phyloP scores from a whole-genome alignment of 805 yeast genomes.

The Saccharomycopsis vini region DNA sequence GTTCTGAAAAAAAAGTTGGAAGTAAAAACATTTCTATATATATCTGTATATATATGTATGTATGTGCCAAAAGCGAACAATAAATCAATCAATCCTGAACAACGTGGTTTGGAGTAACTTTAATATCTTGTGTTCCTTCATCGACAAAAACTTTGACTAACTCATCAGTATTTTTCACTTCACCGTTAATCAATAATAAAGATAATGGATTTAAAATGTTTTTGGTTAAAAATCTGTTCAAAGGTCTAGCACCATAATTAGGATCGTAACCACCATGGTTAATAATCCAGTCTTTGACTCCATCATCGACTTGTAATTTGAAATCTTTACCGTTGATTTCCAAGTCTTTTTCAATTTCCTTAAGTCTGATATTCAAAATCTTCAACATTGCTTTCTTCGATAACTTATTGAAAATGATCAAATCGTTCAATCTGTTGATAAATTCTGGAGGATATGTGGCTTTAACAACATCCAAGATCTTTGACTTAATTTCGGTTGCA shows the following conservation, averaged over 20 bases:
- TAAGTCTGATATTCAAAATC: constrained; percentile 78
- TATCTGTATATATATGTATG: no score
- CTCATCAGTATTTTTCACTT: constrained; percentile 49
- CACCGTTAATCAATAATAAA: constrained; percentile 66
- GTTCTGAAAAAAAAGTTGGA: no score
- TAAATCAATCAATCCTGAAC: no score
- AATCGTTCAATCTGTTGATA: constrained; percentile 87
- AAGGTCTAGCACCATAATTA: constrained; percentile 90
- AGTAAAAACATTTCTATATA: no score
- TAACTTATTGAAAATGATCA: constrained; percentile 85
- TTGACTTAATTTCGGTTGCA: constrained; percentile 39
- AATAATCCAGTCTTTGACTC: constrained; percentile 71
- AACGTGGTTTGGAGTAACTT: constrained; percentile 17
- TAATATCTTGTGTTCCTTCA: constrained; percentile 4
- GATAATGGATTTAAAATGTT: constrained; percentile 85
- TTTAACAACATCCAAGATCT: constrained; percentile 62
- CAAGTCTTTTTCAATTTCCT: constrained; percentile 73
- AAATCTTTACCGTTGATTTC: constrained; percentile 65
- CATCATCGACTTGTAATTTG: constrained; percentile 40
- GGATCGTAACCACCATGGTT: constrained; percentile 79
- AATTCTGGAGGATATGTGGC: constrained; percentile 87
- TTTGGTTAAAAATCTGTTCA: constrained; percentile 83
- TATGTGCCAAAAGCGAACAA: no score
- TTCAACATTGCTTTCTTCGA: constrained; percentile 65
- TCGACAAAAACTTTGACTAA: constrained; percentile 40